Conservation (phyloP, 148 eudicot species). For the Vaccinium vitisidaea region DNA sequence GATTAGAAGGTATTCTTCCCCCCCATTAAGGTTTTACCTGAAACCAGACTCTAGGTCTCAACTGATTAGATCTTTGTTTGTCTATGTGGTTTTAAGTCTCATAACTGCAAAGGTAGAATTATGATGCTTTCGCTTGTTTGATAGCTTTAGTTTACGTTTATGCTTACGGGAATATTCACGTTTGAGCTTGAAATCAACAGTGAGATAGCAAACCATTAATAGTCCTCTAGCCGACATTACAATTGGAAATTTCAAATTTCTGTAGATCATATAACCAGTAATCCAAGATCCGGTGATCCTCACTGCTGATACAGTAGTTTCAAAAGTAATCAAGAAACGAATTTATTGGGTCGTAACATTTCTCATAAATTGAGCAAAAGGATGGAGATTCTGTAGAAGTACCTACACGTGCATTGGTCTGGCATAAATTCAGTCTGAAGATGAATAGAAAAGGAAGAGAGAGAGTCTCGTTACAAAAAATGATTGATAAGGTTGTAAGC, state of each 20-base stretch:
- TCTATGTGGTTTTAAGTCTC: neutral
- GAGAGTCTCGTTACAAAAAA: neutral
- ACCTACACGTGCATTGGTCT: neutral
- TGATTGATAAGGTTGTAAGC: neutral
- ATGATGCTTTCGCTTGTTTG: neutral
- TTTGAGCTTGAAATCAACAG: neutral
- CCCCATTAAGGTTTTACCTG: neutral
- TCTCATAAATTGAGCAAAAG: neutral
- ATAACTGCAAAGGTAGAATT: neutral
- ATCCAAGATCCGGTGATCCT: neutral
- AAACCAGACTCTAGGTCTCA: neutral
- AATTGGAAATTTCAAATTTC: neutral
- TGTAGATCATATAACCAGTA: neutral
- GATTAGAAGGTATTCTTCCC: neutral
- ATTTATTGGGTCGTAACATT: neutral
- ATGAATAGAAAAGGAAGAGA: neutral
- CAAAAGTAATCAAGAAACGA: neutral
- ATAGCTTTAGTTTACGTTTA: neutral
- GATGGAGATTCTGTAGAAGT: neutral
- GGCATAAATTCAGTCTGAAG: neutral
- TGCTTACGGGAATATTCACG: neutral
- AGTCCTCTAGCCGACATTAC: neutral
- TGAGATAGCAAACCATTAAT: neutral
- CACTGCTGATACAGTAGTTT: neutral
- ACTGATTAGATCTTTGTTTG: neutral